Percentiles rank a stretch among this genome's conserved stretches.
These are phyloP conservation scores for Discostella pseudostelligera DNA, from an alignment of 108 stramenopile species.

Conservation along the genomic window DNA sequence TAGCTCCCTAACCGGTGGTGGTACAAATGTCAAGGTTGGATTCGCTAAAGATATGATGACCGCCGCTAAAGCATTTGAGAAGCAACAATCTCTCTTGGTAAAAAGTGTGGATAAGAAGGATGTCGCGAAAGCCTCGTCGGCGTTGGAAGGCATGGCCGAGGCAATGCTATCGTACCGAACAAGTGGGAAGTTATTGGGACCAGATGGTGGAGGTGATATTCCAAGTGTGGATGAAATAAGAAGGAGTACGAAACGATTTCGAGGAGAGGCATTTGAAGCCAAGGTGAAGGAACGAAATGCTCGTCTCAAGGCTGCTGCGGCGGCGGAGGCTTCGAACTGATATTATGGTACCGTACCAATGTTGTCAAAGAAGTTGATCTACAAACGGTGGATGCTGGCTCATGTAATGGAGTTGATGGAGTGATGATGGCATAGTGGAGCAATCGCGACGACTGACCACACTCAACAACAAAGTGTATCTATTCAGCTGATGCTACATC, in stretches of 20 bases:
- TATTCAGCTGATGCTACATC: no score
- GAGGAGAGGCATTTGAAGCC: slow-evolving; percentile 65
- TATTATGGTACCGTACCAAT: neutral
- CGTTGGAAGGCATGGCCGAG: slow-evolving; percentile 64
- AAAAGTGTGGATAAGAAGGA: slow-evolving; percentile 76
- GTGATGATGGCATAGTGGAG: no score
- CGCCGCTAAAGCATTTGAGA: slow-evolving; percentile 66
- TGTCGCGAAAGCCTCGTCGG: slow-evolving; percentile 45
- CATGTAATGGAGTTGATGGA: no score
- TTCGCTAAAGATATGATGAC: slow-evolving; percentile 78
- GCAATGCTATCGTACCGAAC: slow-evolving; percentile 65
- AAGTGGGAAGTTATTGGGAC: slow-evolving; percentile 64
- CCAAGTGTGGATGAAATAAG: slow-evolving; percentile 86
- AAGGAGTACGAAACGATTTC: slow-evolving; percentile 56
- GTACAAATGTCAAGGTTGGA: slow-evolving; percentile 71
- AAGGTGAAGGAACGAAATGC: slow-evolving; percentile 66
- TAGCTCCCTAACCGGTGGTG: slow-evolving; percentile 65
- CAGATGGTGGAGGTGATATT: slow-evolving; percentile 85
- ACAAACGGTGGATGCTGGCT: no score
- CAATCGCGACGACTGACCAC: no score
- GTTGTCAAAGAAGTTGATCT: no score
- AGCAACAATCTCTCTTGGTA: slow-evolving; percentile 50
- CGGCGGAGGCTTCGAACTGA: no score
- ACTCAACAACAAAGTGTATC: no score
- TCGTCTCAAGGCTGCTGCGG: slow-evolving; percentile 32